These are phyloP conservation scores for Brassica hybrid DNA, from an alignment of 441 rosid species.

Conservation along the genomic window DNA sequence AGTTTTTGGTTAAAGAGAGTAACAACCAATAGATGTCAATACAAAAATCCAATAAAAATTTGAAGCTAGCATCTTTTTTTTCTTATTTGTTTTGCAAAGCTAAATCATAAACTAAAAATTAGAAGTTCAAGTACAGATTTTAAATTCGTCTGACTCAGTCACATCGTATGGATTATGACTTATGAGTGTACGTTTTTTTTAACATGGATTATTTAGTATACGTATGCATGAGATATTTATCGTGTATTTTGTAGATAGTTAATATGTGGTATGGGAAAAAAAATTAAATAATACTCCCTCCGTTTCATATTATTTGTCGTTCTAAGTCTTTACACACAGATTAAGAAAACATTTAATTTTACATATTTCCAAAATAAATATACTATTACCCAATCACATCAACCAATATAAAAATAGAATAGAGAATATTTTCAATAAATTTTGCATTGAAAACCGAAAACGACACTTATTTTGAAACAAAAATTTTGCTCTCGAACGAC, in stretches of 20 bases:
- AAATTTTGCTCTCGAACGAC: too few relatives aligned
- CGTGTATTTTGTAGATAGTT: slow-evolving; percentile 12
- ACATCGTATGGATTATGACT: background rate
- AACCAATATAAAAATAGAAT: too few relatives aligned
- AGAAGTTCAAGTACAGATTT: background rate
- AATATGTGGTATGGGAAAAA: slow-evolving; percentile 1
- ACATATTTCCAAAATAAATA: too few relatives aligned
- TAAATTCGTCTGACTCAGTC: background rate
- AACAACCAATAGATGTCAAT: background rate
- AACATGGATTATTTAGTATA: background rate
- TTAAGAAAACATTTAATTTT: too few relatives aligned
- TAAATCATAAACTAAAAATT: background rate
- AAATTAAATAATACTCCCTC: too few relatives aligned
- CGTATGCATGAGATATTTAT: slow-evolving; percentile 12
- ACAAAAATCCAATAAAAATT: background rate
- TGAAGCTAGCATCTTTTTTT: background rate
- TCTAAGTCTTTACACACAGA: too few relatives aligned
- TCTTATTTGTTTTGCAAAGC: background rate
- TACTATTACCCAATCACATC: too few relatives aligned
- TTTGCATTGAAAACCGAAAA: too few relatives aligned
- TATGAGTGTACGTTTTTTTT: too few relatives aligned
- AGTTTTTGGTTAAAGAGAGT: background rate
- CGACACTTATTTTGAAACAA: too few relatives aligned
- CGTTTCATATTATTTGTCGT: too few relatives aligned
- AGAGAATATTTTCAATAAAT: too few relatives aligned